Percentiles rank a stretch among this genome's conserved stretches.
phyloP scores from a whole-genome alignment of 148 eudicot species.

The Dysphania ambrosioides region DNA sequence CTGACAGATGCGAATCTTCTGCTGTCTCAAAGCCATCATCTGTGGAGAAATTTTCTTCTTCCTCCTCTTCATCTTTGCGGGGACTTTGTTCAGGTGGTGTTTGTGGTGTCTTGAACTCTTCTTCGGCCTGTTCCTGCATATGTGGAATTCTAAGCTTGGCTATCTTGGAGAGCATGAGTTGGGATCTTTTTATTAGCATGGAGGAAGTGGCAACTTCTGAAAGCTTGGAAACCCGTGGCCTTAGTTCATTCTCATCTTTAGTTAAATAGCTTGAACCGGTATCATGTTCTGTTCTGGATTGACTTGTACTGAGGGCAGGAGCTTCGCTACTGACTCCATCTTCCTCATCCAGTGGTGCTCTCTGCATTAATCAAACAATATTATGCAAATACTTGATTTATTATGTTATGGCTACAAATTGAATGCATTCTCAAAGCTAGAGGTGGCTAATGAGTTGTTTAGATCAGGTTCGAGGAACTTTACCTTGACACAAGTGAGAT shows the following conservation, averaged over 20 bases:
- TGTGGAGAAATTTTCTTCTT: constrained; percentile 20
- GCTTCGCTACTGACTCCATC: constrained; percentile 31
- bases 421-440: no score
- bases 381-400: neutral
- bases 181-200: constrained; percentile 41
- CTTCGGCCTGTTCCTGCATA: constrained; percentile 34
- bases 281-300: constrained; percentile 18
- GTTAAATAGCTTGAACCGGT: neutral
- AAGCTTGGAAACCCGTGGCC: constrained; percentile 22
- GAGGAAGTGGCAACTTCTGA: constrained; percentile 24
- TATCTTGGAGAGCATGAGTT: constrained; percentile 34
- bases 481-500: constrained; percentile 68
- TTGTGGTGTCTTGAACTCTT: constrained; percentile 37
- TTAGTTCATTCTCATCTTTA: constrained; percentile 20
- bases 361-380: constrained; percentile 34
- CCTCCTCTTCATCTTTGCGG: neutral
- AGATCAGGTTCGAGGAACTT: neutral
- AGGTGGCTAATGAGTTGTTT: neutral
- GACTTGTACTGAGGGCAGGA: constrained; percentile 8
- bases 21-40: constrained; percentile 59
- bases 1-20: constrained; percentile 52
- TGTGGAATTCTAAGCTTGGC: constrained; percentile 43
- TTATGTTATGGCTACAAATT: neutral
- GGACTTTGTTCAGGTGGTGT: constrained; percentile 23
- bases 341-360: constrained; percentile 46